A percentile compares a stretch with the other conserved stretches of the same genome.
Evolutionary conservation across 208 protist genomes (phyloP).

Genomic region (Trypanosoma boissoni): DNA sequence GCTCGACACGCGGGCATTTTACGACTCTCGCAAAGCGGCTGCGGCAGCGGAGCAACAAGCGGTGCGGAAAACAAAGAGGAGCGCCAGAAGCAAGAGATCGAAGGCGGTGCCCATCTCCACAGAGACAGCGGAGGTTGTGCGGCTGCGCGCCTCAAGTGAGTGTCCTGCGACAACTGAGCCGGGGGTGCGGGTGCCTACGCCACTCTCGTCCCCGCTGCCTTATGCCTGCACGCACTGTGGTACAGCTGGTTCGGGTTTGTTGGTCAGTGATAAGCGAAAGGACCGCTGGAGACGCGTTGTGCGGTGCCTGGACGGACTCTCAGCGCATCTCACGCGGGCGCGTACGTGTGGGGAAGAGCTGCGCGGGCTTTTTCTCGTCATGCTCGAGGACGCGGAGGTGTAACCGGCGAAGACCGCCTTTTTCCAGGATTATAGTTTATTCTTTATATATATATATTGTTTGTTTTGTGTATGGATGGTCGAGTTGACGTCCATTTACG

Average conservation of each 20-base stretch:
- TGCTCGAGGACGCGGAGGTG: slow-evolving; percentile 45
- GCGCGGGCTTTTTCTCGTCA: slow-evolving; percentile 50
- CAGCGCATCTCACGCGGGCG: slow-evolving; percentile 32
- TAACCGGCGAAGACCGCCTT: too few relatives aligned
- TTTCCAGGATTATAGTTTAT: too few relatives aligned
- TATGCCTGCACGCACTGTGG: not conserved
- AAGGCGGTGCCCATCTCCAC: too few relatives aligned
- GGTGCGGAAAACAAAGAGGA: not conserved
- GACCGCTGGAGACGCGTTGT: slow-evolving; percentile 43
- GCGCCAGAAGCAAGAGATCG: too few relatives aligned
- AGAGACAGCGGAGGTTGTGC: too few relatives aligned
- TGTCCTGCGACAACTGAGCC: too few relatives aligned
- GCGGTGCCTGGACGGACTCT: slow-evolving; percentile 49
- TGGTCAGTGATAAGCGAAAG: slow-evolving; percentile 16
- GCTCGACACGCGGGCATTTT: not conserved
- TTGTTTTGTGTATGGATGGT: not conserved
- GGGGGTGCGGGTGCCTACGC: too few relatives aligned
- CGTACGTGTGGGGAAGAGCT: slow-evolving; percentile 50
- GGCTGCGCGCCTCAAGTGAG: too few relatives aligned
- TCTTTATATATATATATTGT: not conserved
- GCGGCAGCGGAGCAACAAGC: not conserved
- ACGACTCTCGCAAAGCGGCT: not conserved
- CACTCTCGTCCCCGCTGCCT: too few relatives aligned
- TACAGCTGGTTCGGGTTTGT: not conserved
- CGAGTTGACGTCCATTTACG: not conserved